phyloP scores from a whole-genome alignment of 1,284 basidiomycete species.

The Microbotryum silenes-acaulis region DNA sequence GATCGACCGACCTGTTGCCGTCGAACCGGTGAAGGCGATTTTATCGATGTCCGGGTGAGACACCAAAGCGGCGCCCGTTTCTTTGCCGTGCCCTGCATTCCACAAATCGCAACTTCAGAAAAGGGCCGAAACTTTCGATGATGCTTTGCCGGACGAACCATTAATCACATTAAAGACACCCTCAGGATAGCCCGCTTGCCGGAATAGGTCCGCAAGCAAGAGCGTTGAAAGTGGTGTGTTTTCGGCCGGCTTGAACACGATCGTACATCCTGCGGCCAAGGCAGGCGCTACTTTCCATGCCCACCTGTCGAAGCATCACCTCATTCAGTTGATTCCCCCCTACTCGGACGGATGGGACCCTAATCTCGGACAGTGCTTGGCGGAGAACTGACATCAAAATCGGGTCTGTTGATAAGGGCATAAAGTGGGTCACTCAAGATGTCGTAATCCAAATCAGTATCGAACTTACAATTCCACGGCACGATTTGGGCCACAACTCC shows the following conservation, averaged over 20 bases:
- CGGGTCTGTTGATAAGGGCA: conserved; percentile 1
- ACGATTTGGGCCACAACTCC: conserved; percentile 36
- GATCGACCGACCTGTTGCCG: conserved; percentile 39
- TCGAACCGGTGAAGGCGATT: conserved; percentile 37
- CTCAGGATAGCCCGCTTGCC: conserved; percentile 35
- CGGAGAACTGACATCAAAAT: conserved; percentile 4
- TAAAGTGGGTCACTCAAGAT: background rate
- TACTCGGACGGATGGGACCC: background rate
- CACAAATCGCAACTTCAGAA: too few species aligned
- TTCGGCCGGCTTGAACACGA: conserved; percentile 39
- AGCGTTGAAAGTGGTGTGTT: conserved; percentile 35
- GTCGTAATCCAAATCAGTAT: background rate
- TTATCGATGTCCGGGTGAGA: conserved; percentile 8
- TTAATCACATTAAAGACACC: conserved; percentile 38
- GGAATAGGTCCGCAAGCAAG: conserved; percentile 31
- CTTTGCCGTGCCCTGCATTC: conserved; percentile 4
- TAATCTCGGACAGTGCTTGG: background rate
- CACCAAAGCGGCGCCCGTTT: conserved; percentile 10
- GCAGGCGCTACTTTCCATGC: conserved; percentile 39
- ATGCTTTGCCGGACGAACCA: conserved; percentile 16
- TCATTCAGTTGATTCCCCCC: too few species aligned
- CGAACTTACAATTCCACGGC: conserved; percentile 35
- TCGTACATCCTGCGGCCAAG: conserved; percentile 34
- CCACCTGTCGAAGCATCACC: background rate
- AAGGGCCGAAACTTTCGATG: too few species aligned